phyloP scores from a whole-genome alignment of 176 grass and related monocot genomes.

The Oryza australiensis region DNA sequence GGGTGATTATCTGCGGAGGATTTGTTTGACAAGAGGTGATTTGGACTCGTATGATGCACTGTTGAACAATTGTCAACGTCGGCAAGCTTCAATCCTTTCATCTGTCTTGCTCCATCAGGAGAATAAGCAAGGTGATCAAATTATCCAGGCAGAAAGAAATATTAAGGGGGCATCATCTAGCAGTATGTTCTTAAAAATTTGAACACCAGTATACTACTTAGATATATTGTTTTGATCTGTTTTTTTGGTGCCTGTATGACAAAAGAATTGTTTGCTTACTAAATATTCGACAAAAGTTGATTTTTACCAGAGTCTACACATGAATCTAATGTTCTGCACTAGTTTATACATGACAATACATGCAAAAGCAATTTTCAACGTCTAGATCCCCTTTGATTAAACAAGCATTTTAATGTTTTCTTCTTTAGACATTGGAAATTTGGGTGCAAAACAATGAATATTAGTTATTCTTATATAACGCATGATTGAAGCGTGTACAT shows the following conservation, averaged over 20 bases:
- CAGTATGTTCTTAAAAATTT: neutral
- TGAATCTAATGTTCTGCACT: neutral
- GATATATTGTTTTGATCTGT: neutral
- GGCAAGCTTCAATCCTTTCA: neutral
- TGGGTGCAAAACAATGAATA: neutral
- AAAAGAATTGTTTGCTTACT: neutral
- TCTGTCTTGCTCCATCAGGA: neutral
- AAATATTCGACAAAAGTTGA: neutral
- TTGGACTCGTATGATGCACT: neutral
- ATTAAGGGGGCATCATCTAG: neutral
- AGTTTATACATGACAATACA: neutral
- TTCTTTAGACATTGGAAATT: neutral
- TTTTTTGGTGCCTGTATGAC: neutral
- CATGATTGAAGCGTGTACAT: neutral
- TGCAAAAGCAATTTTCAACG: neutral
- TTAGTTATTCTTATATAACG: too few relatives aligned
- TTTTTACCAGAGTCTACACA: neutral
- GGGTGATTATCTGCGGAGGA: conserved; percentile 9
- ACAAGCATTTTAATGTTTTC: neutral
- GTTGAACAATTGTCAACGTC: neutral
- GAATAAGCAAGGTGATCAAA: neutral
- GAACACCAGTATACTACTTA: neutral
- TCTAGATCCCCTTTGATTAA: neutral
- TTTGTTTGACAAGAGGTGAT: conserved; percentile 8
- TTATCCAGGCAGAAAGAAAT: neutral